A percentile compares a stretch with the other conserved stretches of the same genome.
Conservation (phyloP, 176 grass and related monocot species). For the Juncus effusus region DNA sequence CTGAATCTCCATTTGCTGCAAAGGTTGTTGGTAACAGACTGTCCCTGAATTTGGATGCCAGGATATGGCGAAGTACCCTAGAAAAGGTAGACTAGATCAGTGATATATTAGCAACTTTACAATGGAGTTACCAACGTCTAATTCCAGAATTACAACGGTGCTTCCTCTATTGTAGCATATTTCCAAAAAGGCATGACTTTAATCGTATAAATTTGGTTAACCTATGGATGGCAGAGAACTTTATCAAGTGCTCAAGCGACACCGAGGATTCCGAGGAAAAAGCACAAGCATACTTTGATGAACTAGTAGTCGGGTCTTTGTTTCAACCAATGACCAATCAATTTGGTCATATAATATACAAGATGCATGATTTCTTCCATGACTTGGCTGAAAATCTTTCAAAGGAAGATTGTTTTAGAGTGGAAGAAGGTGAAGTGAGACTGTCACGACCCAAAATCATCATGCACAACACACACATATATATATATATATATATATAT, state of each 20-base stretch:
- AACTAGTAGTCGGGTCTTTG: slow-evolving; percentile 10
- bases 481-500: too few relatives aligned
- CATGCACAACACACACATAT: too few relatives aligned
- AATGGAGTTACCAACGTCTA: slow-evolving; percentile 26
- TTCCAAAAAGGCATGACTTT: slow-evolving; percentile 25
- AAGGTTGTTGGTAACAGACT: neutral
- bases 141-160: slow-evolving; percentile 20
- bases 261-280: slow-evolving; percentile 1
- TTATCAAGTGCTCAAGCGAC: slow-evolving; percentile 11
- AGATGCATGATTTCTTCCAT: slow-evolving; percentile 32
- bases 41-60: neutral
- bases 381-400: slow-evolving; percentile 24
- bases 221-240: slow-evolving; percentile 25
- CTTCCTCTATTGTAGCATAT: slow-evolving; percentile 33
- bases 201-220: slow-evolving; percentile 3
- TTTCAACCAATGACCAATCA: neutral
- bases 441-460: too few relatives aligned
- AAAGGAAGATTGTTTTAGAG: slow-evolving; percentile 17
- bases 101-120: neutral
- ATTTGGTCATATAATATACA: slow-evolving; percentile 10
- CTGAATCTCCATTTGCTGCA: slow-evolving; percentile 14
- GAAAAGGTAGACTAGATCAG: slow-evolving; percentile 2
- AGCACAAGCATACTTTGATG: neutral
- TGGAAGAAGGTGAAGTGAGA: slow-evolving; percentile 9
- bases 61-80: neutral